Percentiles rank a stretch among this genome's conserved stretches.
Evolutionary conservation across 345 rosid genomes (phyloP).

Genomic region (Geranium brycei): DNA sequence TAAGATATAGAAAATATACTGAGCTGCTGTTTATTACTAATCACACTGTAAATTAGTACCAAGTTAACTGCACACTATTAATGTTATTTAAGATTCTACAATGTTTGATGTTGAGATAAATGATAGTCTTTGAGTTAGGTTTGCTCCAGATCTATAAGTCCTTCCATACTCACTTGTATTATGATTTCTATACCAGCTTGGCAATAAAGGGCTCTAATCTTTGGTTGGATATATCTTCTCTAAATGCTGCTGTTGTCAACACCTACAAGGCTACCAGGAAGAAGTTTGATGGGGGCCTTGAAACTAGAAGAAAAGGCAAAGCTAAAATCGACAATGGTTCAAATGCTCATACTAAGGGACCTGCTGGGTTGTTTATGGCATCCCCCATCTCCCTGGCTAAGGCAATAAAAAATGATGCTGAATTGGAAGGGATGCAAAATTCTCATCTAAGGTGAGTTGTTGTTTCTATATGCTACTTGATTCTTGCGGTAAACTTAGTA

Average conservation of each 20-base stretch:
- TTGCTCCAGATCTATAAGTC: not conserved
- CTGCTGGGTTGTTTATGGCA: constrained; percentile 47
- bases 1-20: too few relatives aligned
- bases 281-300: constrained; percentile 24
- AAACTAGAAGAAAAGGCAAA: constrained; percentile 20
- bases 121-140: not conserved
- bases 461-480: not conserved
- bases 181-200: constrained; percentile 33
- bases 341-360: constrained; percentile 28
- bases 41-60: not conserved
- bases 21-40: too few relatives aligned
- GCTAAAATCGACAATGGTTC: constrained; percentile 15
- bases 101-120: not conserved
- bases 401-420: constrained; percentile 73
- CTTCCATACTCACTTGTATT: constrained; percentile 1
- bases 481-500: too few relatives aligned
- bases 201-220: constrained; percentile 58
- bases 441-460: constrained; percentile 60
- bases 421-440: constrained; percentile 76
- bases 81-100: not conserved
- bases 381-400: constrained; percentile 79
- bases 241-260: constrained; percentile 67
- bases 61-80: not conserved
- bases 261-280: constrained; percentile 58
- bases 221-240: constrained; percentile 75